These are phyloP conservation scores for Suhomyces bolitotheri DNA, from an alignment of 1,139 yeast genomes.

Conservation along the genomic window DNA sequence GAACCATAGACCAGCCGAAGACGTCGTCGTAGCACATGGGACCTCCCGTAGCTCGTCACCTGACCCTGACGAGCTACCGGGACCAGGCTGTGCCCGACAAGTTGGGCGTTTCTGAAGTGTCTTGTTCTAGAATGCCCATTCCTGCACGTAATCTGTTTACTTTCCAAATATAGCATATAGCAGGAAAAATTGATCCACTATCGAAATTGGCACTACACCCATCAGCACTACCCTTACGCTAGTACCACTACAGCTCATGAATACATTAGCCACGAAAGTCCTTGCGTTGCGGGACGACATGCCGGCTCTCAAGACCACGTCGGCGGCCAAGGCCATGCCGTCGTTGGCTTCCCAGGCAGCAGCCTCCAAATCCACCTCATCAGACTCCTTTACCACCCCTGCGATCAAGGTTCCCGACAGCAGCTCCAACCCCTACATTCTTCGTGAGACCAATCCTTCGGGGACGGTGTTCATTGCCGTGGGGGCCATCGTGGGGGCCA, in stretches of 20 bases:
- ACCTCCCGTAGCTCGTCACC: neutral
- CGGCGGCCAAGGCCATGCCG: conserved; percentile 6
- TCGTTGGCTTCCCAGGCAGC: conserved; percentile 7
- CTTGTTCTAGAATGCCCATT: no score
- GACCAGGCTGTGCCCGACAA: no score
- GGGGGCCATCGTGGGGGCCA: conserved; percentile 65
- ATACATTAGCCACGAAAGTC: conserved; percentile 6
- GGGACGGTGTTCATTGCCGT: conserved; percentile 84
- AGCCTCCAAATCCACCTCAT: conserved; percentile 19
- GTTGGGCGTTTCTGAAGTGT: no score
- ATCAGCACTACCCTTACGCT: neutral
- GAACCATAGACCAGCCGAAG: no score
- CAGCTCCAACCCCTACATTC: conserved; percentile 57
- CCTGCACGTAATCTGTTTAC: conserved; percentile 10
- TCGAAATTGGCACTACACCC: neutral
- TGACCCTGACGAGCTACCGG: no score
- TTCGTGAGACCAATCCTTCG: conserved; percentile 50
- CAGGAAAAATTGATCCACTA: conserved; percentile 8
- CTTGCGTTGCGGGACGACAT: conserved; percentile 7
- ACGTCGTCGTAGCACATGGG: no score
- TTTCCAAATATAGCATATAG: conserved; percentile 13
- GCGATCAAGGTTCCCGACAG: conserved; percentile 64
- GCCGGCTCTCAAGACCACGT: conserved; percentile 10
- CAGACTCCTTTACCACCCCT: conserved; percentile 48
- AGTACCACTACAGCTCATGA: no score